phyloP scores from a whole-genome alignment of 305 asterid species.

The Fraxinus angustifolia region DNA sequence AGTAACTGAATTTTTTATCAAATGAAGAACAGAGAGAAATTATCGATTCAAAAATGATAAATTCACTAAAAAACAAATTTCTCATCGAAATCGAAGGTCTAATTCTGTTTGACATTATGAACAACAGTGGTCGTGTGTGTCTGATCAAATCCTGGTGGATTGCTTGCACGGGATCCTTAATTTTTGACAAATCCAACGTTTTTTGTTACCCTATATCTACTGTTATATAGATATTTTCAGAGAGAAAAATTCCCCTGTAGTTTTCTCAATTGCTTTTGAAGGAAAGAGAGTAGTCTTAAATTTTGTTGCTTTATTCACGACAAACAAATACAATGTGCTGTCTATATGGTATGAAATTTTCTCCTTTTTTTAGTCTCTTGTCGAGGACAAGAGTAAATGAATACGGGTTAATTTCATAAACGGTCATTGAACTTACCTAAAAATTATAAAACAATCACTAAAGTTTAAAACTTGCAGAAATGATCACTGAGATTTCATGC shows the following conservation, averaged over 20 bases:
- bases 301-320: not conserved
- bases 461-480: no score
- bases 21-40: not conserved
- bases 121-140: not conserved
- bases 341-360: no score
- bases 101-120: not conserved
- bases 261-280: slow-evolving; percentile 10
- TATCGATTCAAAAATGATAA: not conserved
- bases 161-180: not conserved
- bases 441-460: no score
- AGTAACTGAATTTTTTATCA: no score
- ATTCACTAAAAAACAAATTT: not conserved
- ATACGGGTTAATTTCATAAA: no score
- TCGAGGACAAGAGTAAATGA: not conserved
- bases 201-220: not conserved
- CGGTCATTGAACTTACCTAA: no score
- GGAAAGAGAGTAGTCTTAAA: not conserved
- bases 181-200: not conserved
- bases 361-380: no score
- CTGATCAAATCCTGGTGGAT: slow-evolving; percentile 1
- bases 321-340: not conserved
- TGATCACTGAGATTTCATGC: no score
- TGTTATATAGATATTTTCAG: not conserved
- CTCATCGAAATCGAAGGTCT: not conserved
- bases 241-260: not conserved